Percentiles rank a stretch among this genome's conserved stretches.
Evolutionary conservation across 2,329 filamentous ascomycete species (phyloP).

Genomic region (Scleromitrula shiraiana): DNA sequence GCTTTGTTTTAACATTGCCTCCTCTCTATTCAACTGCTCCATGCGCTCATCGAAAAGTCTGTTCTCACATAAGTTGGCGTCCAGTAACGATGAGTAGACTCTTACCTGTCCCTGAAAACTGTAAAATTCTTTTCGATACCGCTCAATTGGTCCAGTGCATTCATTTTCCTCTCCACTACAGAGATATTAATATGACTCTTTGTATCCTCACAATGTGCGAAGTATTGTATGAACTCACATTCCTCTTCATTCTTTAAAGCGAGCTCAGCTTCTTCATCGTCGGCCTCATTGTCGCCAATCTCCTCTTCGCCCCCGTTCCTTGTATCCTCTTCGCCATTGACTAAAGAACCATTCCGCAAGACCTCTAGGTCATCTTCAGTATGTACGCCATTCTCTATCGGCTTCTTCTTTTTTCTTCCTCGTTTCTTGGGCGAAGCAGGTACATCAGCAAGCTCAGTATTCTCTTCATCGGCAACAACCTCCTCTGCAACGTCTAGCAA

Average conservation of each 20-base stretch:
- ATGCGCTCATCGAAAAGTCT: slow-evolving; percentile 87
- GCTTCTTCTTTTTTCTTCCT: slow-evolving; percentile 31
- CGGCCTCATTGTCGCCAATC: slow-evolving; percentile 44
- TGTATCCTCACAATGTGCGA: slow-evolving; percentile 22
- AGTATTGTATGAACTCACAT: slow-evolving; percentile 36
- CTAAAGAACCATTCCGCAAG: slow-evolving; percentile 13
- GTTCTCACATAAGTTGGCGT: slow-evolving; percentile 18
- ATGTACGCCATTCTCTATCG: slow-evolving; percentile 20
- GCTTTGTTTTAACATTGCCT: slow-evolving; percentile 50
- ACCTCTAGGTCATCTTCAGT: slow-evolving; percentile 20
- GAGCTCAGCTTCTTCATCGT: slow-evolving; percentile 49
- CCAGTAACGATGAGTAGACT: slow-evolving; percentile 23
- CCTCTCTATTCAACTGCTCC: slow-evolving; percentile 66
- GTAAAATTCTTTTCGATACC: slow-evolving; percentile 85
- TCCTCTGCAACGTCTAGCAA: slow-evolving; percentile 34
- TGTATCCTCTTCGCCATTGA: slow-evolving; percentile 25
- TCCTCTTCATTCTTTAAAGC: slow-evolving; percentile 58
- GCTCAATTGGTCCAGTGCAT: slow-evolving; percentile 70
- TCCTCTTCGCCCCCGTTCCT: slow-evolving; percentile 44
- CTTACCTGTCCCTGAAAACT: slow-evolving; percentile 68
- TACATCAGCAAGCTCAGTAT: slow-evolving; percentile 20
- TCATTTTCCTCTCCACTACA: slow-evolving; percentile 67
- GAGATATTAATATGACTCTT: slow-evolving; percentile 26
- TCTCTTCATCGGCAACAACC: slow-evolving; percentile 35
- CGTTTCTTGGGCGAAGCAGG: slow-evolving; percentile 28